A percentile compares a stretch with the other conserved stretches of the same genome.
Conservation (phyloP, 352 stramenopile genomes). For the Thraustotheca clavata region DNA sequence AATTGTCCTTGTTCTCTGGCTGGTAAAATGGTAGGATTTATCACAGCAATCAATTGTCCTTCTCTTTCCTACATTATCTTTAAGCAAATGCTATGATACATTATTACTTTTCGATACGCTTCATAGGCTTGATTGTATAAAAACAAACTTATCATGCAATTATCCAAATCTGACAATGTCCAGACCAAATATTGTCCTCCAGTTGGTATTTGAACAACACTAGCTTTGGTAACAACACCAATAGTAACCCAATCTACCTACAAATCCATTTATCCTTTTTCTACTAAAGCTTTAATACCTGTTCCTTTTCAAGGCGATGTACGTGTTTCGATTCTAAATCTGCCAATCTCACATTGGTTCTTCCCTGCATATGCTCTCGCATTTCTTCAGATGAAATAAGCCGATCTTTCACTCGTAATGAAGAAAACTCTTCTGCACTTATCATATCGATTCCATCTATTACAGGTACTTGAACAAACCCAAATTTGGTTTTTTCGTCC, state of each 20-base stretch:
- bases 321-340: slow-evolving; percentile 46
- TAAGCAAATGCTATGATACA: neutral
- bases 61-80: slow-evolving; percentile 25
- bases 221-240: slow-evolving; percentile 59
- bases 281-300: slow-evolving; percentile 25
- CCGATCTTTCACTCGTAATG: slow-evolving; percentile 45
- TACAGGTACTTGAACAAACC: neutral
- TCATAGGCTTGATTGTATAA: slow-evolving; percentile 67
- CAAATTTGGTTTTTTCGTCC: neutral
- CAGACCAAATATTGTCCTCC: slow-evolving; percentile 74
- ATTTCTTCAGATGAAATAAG: slow-evolving; percentile 39
- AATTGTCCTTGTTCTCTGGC: slow-evolving; percentile 69
- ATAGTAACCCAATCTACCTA: slow-evolving; percentile 78
- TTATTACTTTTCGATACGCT: slow-evolving; percentile 40
- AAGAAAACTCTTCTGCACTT: slow-evolving; percentile 40
- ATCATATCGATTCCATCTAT: neutral
- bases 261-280: neutral
- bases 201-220: slow-evolving; percentile 54
- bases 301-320: slow-evolving; percentile 44
- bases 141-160: slow-evolving; percentile 61
- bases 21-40: slow-evolving; percentile 59
- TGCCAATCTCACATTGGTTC: slow-evolving; percentile 51
- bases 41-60: slow-evolving; percentile 51
- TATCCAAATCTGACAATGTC: slow-evolving; percentile 60
- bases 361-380: slow-evolving; percentile 51